Base-by-base conservation (phyloP, 768 basidiomycete genomes). In the Tulasnella calospora region DNA sequence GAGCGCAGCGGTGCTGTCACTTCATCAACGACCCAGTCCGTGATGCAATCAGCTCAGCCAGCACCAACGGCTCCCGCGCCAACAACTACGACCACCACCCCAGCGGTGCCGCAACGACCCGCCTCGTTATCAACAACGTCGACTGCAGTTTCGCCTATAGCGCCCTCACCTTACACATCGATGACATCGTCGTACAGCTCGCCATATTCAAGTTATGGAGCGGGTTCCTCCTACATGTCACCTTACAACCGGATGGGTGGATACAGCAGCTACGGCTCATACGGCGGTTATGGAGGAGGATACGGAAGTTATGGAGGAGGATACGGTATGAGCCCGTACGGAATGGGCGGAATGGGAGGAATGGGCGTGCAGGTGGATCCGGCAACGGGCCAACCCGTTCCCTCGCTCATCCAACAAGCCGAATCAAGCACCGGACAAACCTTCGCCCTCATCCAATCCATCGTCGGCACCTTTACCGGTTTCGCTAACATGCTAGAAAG, bases 401-500 rank as follows among this genome's bases (percentile, higher is more conserved):
- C 57, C 57, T 89, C 90, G 7, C 90, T 98, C 78, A 92, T 95
- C 0, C 94, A 96, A 82, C 91, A 93, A 0, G 91, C 98, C 79
- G 95, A 98, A 85, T 84, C 90, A 8, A 93, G 94, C 13, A 99
- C 97, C 1, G 92, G 94, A 76, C 92, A 94, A 78, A 98, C 97
- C 3, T 99, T 99, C 82, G 88, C 92, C 38, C 91, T 99, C 78
- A 87, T 99, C 38, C 96, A 98, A 81, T 94, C 93, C 15, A 92
- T 99, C 83, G 97, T 99, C 69, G 94, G 95, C 82, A 98, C 96
- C 5, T 97, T 99, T 85, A 88, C 91, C 0, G 96, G 96, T 33
- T 91, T 99, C 80, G 92, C 97, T 0, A 97, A 99, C 84, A 96
- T 99, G 91, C 91, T 99, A 83, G 97, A 99, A 84, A 92, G 90